Evolutionary conservation across 768 basidiomycete species (phyloP).

Genomic region (Dendrothele bispora): DNA sequence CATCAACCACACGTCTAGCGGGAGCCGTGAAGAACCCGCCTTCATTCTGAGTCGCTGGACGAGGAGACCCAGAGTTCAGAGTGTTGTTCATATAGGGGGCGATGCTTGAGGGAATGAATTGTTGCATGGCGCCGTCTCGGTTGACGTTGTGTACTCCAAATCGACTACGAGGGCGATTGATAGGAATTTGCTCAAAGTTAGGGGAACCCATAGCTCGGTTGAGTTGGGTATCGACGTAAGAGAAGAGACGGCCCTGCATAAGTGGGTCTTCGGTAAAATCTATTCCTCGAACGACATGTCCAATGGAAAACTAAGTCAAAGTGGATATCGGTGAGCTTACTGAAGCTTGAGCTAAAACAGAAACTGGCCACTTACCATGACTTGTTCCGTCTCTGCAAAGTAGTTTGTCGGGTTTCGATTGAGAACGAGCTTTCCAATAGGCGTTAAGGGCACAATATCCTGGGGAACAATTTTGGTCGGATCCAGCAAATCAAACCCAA

Average conservation of each 20-base stretch:
- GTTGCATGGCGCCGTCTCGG: slow-evolving; percentile 40
- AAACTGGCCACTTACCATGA: slow-evolving; percentile 19
- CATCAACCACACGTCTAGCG: too few species aligned
- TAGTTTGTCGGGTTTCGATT: slow-evolving; percentile 59
- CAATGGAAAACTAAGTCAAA: slow-evolving; percentile 83
- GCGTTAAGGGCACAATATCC: slow-evolving; percentile 72
- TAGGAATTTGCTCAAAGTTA: slow-evolving; percentile 60
- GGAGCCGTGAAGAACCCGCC: too few species aligned
- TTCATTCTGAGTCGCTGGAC: too few species aligned
- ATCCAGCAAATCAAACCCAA: slow-evolving; percentile 87
- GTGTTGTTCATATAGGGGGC: too few species aligned
- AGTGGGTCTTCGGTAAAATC: slow-evolving; percentile 78
- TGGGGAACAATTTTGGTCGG: slow-evolving; percentile 87
- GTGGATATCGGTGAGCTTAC: background rate
- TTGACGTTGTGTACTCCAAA: too few species aligned
- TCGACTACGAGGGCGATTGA: slow-evolving; percentile 58
- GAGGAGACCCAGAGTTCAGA: too few species aligned
- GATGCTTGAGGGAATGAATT: too few species aligned
- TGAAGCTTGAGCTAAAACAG: background rate
- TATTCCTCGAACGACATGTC: slow-evolving; percentile 65
- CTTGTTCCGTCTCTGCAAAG: slow-evolving; percentile 87
- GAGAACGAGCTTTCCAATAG: slow-evolving; percentile 74
- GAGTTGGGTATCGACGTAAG: slow-evolving; percentile 85
- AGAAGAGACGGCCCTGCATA: slow-evolving; percentile 84
- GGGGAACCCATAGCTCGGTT: slow-evolving; percentile 48